A percentile compares a stretch with the other conserved stretches of the same genome.
These are phyloP conservation scores for Closterium sp. DNA, from an alignment of 139 green algal genomes.

Conservation along the genomic window DNA sequence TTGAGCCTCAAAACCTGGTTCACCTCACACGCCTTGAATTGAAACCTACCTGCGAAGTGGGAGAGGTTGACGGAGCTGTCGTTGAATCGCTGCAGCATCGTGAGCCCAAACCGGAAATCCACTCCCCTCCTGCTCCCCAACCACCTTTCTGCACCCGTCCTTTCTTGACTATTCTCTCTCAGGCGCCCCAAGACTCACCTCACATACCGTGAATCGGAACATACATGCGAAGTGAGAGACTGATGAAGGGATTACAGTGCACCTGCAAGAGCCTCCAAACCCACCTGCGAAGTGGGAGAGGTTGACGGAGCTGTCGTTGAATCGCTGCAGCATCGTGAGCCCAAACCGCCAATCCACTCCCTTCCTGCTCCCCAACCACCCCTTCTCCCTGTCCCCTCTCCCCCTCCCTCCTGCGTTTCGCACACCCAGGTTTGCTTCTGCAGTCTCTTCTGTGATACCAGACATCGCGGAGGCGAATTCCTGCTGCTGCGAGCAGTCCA, in stretches of 20 bases:
- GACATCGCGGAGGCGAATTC: not conserved
- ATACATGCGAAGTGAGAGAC: too few relatives aligned
- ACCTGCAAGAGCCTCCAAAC: too few relatives aligned
- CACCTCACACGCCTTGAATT: too few relatives aligned
- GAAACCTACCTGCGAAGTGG: not conserved
- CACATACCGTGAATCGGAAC: too few relatives aligned
- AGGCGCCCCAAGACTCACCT: too few relatives aligned
- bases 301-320: not conserved
- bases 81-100: not conserved
- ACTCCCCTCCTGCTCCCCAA: too few relatives aligned
- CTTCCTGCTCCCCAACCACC: not conserved
- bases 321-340: not conserved
- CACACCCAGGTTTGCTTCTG: not conserved
- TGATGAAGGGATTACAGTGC: too few relatives aligned
- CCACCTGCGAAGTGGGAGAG: not conserved
- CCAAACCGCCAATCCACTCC: not conserved
- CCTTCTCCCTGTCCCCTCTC: not conserved
- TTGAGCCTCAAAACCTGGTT: too few relatives aligned
- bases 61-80: not conserved
- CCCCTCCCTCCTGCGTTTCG: not conserved
- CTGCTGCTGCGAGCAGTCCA: not conserved
- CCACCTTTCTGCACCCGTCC: too few relatives aligned
- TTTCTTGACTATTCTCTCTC: too few relatives aligned
- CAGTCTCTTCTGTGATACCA: not conserved
- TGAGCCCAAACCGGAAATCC: not conserved